A percentile compares a stretch with the other conserved stretches of the same genome.
phyloP scores from a whole-genome alignment of 257 asterid genomes.

The Rauvolfia tetraphylla region DNA sequence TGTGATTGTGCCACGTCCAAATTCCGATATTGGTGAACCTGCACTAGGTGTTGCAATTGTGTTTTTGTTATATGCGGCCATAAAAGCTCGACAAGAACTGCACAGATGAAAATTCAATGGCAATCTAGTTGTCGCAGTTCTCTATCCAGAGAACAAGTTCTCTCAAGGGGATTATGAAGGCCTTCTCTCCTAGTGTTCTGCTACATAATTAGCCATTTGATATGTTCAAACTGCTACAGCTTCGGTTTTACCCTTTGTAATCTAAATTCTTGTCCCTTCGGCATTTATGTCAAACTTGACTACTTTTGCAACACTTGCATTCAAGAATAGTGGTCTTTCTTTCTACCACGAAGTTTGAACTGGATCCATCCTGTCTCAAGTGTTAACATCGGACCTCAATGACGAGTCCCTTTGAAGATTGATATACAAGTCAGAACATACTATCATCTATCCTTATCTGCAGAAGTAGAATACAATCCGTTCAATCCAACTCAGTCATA shows the following conservation, averaged over 20 bases:
- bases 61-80: constrained; percentile 52
- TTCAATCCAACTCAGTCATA: no score
- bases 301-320: no score
- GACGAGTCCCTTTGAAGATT: not conserved
- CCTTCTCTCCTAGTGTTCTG: no score
- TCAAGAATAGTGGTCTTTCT: no score
- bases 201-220: no score
- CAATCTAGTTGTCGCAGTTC: constrained; percentile 71
- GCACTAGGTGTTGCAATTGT: constrained; percentile 72
- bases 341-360: not conserved
- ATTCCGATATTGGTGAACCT: constrained; percentile 55
- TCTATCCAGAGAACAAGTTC: constrained; percentile 79
- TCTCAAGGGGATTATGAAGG: constrained; percentile 72
- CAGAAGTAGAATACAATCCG: not conserved
- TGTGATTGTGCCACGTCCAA: constrained; percentile 80
- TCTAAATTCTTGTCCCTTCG: no score
- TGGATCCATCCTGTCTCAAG: not conserved
- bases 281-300: no score
- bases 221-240: no score
- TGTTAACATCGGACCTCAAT: not conserved
- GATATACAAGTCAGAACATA: no score
- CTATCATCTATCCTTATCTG: not conserved
- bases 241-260: no score
- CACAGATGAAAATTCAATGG: constrained; percentile 90
- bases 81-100: constrained; percentile 75